A percentile compares a stretch with the other conserved stretches of the same genome.
phyloP scores from a whole-genome alignment of 2,329 filamentous ascomycete genomes.

The Hypoxylon sp. region DNA sequence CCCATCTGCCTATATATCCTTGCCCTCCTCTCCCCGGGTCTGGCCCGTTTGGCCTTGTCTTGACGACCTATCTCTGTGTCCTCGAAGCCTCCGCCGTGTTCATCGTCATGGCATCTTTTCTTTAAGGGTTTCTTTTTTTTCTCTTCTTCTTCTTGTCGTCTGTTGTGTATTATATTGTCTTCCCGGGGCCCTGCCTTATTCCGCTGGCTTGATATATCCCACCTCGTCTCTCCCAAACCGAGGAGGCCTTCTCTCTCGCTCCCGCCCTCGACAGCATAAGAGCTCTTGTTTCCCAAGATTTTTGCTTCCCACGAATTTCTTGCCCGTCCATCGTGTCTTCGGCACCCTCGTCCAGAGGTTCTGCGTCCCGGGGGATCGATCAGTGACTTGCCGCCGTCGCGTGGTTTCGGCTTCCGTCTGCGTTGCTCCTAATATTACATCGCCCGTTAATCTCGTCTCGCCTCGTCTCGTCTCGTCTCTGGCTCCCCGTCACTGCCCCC shows the following conservation, averaged over 20 bases:
- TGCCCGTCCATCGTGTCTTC: conserved; percentile 32
- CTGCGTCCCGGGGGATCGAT: conserved; percentile 2
- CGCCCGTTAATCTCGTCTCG: conserved; percentile 24
- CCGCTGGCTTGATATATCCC: conserved; percentile 16
- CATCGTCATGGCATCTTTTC: conserved; percentile 53
- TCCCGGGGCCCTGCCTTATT: conserved; percentile 20
- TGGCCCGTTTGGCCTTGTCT: conserved; percentile 40
- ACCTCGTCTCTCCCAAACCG: background rate
- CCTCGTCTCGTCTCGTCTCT: conserved; percentile 9
- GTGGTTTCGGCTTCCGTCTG: conserved; percentile 32
- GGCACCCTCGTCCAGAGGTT: conserved; percentile 26
- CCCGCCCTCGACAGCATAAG: conserved; percentile 24
- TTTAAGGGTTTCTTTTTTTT: conserved; percentile 48
- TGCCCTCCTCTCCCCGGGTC: conserved; percentile 51
- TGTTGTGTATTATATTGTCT: conserved; percentile 45
- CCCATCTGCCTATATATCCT: conserved; percentile 56
- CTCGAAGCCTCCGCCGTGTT: conserved; percentile 47
- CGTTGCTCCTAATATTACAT: conserved; percentile 30
- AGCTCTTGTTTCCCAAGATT: conserved; percentile 35
- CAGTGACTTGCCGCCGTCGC: conserved; percentile 31
- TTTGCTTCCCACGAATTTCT: conserved; percentile 30
- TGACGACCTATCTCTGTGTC: conserved; percentile 38
- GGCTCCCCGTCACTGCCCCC: background rate
- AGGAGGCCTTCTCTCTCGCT: conserved; percentile 11
- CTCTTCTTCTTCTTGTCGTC: conserved; percentile 35